Percentiles rank a stretch among this genome's conserved stretches.
Evolutionary conservation across 2,329 filamentous ascomycete species (phyloP).

Genomic region (Aspergillus transmontanensis): DNA sequence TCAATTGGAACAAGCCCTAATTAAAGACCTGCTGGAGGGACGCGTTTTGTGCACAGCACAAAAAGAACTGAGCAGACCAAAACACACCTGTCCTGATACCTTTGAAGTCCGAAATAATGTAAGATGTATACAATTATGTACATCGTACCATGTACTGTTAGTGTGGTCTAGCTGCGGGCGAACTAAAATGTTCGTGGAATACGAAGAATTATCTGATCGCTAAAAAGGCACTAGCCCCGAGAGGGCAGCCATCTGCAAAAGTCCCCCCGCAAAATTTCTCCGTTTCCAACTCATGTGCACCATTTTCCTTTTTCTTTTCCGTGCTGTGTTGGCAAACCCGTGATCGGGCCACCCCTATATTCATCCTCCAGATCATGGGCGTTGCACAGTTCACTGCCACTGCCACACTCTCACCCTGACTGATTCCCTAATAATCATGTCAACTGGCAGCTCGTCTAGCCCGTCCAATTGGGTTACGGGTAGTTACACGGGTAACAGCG

Average conservation of each 20-base stretch:
- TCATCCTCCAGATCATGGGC: neutral
- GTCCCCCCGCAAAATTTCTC: neutral
- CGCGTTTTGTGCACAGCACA: neutral
- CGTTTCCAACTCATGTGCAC: neutral
- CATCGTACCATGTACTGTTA: no score
- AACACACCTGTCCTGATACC: neutral
- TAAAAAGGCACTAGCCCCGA: neutral
- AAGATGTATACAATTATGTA: no score
- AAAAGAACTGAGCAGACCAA: neutral
- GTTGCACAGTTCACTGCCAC: neutral
- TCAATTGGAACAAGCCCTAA: neutral
- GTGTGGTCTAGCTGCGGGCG: neutral
- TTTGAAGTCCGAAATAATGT: no score
- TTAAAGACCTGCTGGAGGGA: neutral
- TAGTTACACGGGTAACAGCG: conserved; percentile 22
- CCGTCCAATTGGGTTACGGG: conserved; percentile 32
- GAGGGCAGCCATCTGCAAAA: neutral
- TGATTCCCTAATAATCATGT: conserved; percentile 17
- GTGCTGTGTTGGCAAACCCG: neutral
- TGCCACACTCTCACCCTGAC: neutral
- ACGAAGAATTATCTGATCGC: neutral
- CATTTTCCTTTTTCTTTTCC: neutral
- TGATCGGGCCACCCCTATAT: neutral
- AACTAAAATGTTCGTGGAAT: neutral
- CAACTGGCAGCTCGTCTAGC: conserved; percentile 27